Base-by-base conservation (phyloP, 192 early-diverging fungal species). In the Hyaloraphidium curvatum region DNA sequence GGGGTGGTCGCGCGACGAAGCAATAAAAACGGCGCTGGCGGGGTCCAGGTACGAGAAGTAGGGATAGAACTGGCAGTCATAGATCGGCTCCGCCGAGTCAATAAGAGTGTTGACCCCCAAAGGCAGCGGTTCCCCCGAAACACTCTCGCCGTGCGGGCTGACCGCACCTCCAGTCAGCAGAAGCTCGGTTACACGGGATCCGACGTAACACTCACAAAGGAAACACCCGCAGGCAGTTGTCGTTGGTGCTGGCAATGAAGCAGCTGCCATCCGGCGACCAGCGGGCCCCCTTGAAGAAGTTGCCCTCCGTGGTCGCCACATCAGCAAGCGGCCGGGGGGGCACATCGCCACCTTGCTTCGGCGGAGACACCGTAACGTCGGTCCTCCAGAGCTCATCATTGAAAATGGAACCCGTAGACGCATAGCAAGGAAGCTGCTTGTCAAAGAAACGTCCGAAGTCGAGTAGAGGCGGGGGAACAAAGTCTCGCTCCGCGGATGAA, bases 201-300 rank as follows among this genome's bases (percentile, higher is more conserved):
- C 28, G n/a, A 33, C 43, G 59, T 67, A 68, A 67, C 67, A 30
- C 39, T 71, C 63, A 67, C n/a, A n/a, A n/a, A n/a, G n/a, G n/a
- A n/a, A 74, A 80, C 52, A 80, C 43, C 37, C 79, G 62, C 17
- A 80, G 50, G 28, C 50, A 35, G 57, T 75, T 71, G 56, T 83
- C 81, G 56, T 76, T 78, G 2, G 74, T 74, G 35, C 75, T 77
- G 1, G 73, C 67, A 28, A 83, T 53, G 0, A 81, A 31, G 53
- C 74, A 80, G 0, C 70, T 55, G 31, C 81, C 81, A 57, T 83
- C 81, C 2, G 81, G 81, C 5, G 78, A 81, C 79, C 80, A 82
- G 65, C 73, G 71, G 3, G 61, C 50, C 14, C 55, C 62, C 55
- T 79, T 77, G 62, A 76, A 79, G 58, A 71, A 82, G 53, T 79